Conservation (phyloP, 805 yeast genomes). For the Cyberlindnera samutprakarnensis region DNA sequence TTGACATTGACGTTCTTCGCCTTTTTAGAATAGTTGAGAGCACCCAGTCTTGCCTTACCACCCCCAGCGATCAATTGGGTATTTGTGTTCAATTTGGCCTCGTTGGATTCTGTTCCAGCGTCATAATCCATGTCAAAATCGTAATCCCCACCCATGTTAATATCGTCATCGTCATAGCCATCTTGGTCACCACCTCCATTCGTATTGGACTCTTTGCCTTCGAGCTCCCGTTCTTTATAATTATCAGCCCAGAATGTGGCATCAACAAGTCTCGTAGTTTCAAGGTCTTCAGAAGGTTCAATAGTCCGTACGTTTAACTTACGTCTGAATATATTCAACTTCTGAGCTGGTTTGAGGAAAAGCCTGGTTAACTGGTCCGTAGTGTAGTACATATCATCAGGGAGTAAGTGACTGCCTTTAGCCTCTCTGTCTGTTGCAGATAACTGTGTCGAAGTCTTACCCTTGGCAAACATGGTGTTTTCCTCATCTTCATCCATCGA, state of each 20-base stretch:
- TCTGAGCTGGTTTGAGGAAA: conserved; percentile 57
- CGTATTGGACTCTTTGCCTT: conserved; percentile 23
- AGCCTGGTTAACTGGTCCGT: conserved; percentile 60
- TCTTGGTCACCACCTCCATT: conserved; percentile 12
- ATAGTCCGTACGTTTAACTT: conserved; percentile 2
- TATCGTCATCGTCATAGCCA: conserved; percentile 10
- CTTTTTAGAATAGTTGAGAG: conserved; percentile 55
- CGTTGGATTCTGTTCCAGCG: conserved; percentile 1
- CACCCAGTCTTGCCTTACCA: conserved; percentile 29
- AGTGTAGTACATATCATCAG: conserved; percentile 67
- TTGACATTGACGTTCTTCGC: conserved; percentile 79
- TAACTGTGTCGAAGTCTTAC: conserved; percentile 28
- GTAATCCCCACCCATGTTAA: conserved; percentile 23
- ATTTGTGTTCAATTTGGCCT: conserved; percentile 16
- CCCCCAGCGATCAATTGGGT: conserved; percentile 23
- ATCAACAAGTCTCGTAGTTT: conserved; percentile 39
- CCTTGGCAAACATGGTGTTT: conserved; percentile 31
- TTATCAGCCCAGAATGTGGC: conserved; percentile 68
- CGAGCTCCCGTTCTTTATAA: conserved; percentile 36
- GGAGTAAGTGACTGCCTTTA: conserved; percentile 44
- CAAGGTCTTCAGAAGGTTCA: conserved; percentile 2
- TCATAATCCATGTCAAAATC: conserved; percentile 14
- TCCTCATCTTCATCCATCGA: conserved; percentile 29
- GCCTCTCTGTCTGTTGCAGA: conserved; percentile 35
- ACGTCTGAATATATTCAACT: conserved; percentile 28